Evolutionary conservation across 1,284 basidiomycete genomes (phyloP), one percentile per base, ranked within the genome.

Genomic region (Austroboletus niveus): DNA sequence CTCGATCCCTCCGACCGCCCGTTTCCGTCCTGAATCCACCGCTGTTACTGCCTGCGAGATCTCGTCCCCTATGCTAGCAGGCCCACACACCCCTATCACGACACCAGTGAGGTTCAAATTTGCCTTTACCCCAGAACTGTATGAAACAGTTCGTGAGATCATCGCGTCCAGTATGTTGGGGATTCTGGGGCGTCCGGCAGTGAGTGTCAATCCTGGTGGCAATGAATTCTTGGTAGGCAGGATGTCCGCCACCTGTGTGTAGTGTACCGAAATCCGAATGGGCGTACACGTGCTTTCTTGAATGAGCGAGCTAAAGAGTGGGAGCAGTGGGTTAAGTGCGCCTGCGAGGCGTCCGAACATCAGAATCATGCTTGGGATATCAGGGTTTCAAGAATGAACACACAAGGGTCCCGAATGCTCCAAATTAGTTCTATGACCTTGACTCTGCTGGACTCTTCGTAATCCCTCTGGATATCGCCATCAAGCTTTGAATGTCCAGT

Each of bases 1-100:
- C 68, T 90, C 87, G 47, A 90, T 77, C 22, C 87, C 87, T 20
- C 88, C 87, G 36, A 87, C 81, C n/a, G 80, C 77, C 61, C 78
- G 76, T 60, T 80, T 74, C 61, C 80, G 70, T 29, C 70, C 62
- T 15, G 75, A 65, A 53, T 81, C 80, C 39, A 89, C 69, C 7
- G 62, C 68, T 5, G 75, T 72, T 47, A 86, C 82, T 4, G 77
- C 81, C 55, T 71, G 70, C 35, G 73, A 70, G 27, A 84, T 82
- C 45, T 83, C 78, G 45, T 83, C 81, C 3, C 76, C 81, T 47
- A 91, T 70, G 11, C 73, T 74, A 2, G 71, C 60, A 0, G 88
- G 88, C 0, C 88, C 87, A 66, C 88, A 90, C 27, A 85, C 80
- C 27, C 78, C 84, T 1, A 90, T 79, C 15, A 86, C 65, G 52